Conservation (phyloP, 257 asterid genomes). For the Nicotiana obtusifolia region DNA sequence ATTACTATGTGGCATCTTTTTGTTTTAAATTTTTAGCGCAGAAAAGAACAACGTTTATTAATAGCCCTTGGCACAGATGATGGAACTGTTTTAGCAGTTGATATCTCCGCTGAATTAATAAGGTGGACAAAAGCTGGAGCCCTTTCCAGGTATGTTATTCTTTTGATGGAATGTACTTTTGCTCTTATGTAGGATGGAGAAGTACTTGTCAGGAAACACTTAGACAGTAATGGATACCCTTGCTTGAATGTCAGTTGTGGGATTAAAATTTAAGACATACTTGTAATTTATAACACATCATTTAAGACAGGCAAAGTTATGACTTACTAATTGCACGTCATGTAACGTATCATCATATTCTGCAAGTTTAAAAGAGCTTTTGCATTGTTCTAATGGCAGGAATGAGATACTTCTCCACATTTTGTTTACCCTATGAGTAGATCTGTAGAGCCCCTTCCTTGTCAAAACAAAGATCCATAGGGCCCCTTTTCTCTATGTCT, state of each 20-base stretch:
- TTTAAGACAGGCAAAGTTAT: not conserved
- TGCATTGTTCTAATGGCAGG: not conserved
- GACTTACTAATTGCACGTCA: not conserved
- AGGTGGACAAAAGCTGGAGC: conserved; percentile 24
- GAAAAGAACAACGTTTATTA: conserved; percentile 19
- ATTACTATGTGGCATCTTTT: not conserved
- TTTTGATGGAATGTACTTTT: not conserved
- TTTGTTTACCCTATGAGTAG: not conserved
- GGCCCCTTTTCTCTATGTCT: not conserved
- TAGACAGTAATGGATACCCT: not conserved
- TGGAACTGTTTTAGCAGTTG: conserved; percentile 22
- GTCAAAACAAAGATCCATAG: too few relatives aligned
- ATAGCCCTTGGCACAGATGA: conserved; percentile 24
- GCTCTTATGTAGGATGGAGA: not conserved
- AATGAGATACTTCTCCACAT: not conserved
- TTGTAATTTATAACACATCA: not conserved
- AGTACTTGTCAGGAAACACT: not conserved
- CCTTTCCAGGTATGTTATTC: conserved; percentile 23
- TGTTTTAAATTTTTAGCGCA: conserved; percentile 16
- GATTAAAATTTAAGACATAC: not conserved
- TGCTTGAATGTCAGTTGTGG: not conserved
- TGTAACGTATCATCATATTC: not conserved
- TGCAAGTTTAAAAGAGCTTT: not conserved
- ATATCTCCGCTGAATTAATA: conserved; percentile 13
- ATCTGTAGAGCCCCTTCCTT: not conserved